Evolutionary conservation across 352 stramenopile species (phyloP), one percentile per base, ranked within the genome.

Genomic region (Phytophthora agathidicida): DNA sequence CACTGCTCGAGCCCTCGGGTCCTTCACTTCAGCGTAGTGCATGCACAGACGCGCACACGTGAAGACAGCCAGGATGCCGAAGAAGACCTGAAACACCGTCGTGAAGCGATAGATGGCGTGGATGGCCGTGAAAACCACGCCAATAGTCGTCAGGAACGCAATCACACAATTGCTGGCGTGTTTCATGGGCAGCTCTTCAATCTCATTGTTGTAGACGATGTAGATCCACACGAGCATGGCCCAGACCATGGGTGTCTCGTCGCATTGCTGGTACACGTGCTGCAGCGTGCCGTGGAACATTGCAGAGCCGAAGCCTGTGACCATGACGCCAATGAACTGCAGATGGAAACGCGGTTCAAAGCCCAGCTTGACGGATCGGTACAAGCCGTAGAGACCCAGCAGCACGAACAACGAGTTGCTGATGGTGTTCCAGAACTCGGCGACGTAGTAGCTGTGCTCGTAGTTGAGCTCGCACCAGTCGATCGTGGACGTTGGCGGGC

Each of bases 391-490:
- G 44, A 89, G 69, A 3, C 85, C 83, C 13, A 90, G 65, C 7
- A 92, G 13, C 11, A 93, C 69, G 53, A 93, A 93, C 4, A 89
- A 63, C 48, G 90, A 59, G 39, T 91, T 93, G 73, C 82, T 92
- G 39, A 89, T 31, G 7, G 84, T 93, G 63, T 95, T 95, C 83
- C 85, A 93, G 64, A 90, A 92, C 77, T 95, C 86, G 55, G 86
- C 86, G 24, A 95, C 59, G 60, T 90, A 94, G 55, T 61, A 71
- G 48, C 68, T 88, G 64, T 83, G 62, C 59, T 87, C 45, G 60
- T 95, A 95, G 71, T 95, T 92, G 66, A 54, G 36, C 59, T 95
- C 86, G 60, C 86, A 95, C 86, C 86, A 95, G 70, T 95, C 81
- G 48, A 94, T 90, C 6, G 83, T 91, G 22, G 86, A 76, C 13